Base-by-base conservation (phyloP, 306 rosid species). In the Comarum palustre region DNA sequence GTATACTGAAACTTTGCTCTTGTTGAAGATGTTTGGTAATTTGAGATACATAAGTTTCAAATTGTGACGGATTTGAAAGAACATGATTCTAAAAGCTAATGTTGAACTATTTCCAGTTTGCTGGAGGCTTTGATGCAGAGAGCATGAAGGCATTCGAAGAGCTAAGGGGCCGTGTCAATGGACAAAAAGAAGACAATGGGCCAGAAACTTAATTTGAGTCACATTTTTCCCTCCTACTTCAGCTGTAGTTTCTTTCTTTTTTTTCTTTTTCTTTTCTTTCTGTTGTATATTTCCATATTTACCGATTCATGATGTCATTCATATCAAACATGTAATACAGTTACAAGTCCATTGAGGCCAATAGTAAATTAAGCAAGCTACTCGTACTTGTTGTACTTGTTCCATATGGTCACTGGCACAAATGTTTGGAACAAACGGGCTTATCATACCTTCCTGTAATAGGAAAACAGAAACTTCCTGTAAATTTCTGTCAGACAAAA, bases 121-220 rank as follows among this genome's bases (percentile, higher is more conserved):
- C 98, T 0, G 98, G 97, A 66, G 98, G 98, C 34, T 90, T 90
- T 57, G 97, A 90, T 31, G 86, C 92, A 68, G 98, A 93, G 75
- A 93, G 96, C 85, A 90, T 93, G 98, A 93, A 90, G 82, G 96
- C 97, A 36, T 93, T 93, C 27, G 98, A 93, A 85, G 96, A 90
- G 54, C 86, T 93, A 60, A 85, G 96, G 78, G 86, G 82, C 79
- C 93, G 97, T 52, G 83, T 87, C 73, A 76, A 77, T 34, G 7
- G 80, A 80, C 78, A 79, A 79, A 78, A 78, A n/a, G 89, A 75
- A 74, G 91, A 90, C 50, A 84, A 68, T 67, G 76, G 84, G 69
- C 76, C 81, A 59, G 92, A 75, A 69, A 48, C 67, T 3, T 62
- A 73, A 36, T 41, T 47, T 64, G 76, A 32, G 71, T 51, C 39